Base-by-base conservation (phyloP, 2,329 filamentous ascomycete species). In the Clarireedia paspali region DNA sequence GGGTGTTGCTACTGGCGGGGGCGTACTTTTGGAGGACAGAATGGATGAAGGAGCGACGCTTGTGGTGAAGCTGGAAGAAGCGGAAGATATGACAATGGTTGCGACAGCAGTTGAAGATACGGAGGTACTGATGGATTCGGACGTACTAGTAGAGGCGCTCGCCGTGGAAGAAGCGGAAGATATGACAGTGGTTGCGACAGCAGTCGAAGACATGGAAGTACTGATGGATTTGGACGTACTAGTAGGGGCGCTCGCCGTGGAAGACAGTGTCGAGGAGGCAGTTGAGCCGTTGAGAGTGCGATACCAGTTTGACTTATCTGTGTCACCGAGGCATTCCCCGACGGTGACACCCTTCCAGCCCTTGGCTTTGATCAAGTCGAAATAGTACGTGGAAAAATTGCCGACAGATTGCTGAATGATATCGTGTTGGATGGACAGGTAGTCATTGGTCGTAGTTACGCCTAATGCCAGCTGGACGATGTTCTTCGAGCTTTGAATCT, bases 401-500 rank as follows among this genome's bases (percentile, higher is more conserved):
- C 54, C 48, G 3, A 66, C 68, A 1, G 68, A 61, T 56, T 68
- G 63, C 24, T 69, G 47, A 44, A 69, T 63, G 40, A 71, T 70
- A 63, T 72, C 70, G 51, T 72, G 70, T n/a, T 68, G 70, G 56
- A 78, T 77, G 38, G 68, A 66, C 30, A 78, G 66, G 62, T 70
- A 76, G 34, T 66, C 56, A 7, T 57, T 63, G 47, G 64, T 60
- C 50, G 40, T 46, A 10, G 44, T 60, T 36, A 60, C 58, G 27
- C 68, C 68, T 47, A 75, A 64, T 47, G 68, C 69, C 10, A 67
- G 64, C 46, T 65, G 61, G 60, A 77, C 74, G 56, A 70, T 72
- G 56, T 75, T 65, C 65, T 77, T 75, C 26, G 75, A 70, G 50
- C 71, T 72, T 59, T 76, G 71, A 51, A 77, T 76, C 59, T 70